A percentile compares a stretch with the other conserved stretches of the same genome.
Conservation (phyloP, 345 rosid genomes). For the Salix arbutifolia region DNA sequence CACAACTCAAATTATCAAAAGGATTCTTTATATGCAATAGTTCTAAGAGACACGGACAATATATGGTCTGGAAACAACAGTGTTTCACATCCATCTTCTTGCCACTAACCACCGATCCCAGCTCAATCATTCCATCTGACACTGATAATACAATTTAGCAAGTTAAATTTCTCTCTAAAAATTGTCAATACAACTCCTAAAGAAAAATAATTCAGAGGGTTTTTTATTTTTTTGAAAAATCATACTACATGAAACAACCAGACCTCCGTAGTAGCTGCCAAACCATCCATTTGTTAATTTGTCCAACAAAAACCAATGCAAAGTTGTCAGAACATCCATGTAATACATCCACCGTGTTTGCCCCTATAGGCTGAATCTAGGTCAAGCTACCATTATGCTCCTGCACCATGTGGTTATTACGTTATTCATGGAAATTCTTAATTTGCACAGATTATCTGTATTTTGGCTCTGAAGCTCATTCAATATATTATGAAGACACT, state of each 20-base stretch:
- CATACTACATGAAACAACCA: too few relatives aligned
- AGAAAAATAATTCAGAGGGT: too few relatives aligned
- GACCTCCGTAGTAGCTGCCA: not conserved
- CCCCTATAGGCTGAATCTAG: not conserved
- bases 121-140: not conserved
- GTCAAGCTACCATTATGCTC: not conserved
- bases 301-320: not conserved
- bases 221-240: not conserved
- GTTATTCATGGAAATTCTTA: not conserved
- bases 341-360: not conserved
- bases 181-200: too few relatives aligned
- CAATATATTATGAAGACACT: not conserved
- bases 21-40: too few relatives aligned
- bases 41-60: not conserved
- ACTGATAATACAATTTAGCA: not conserved
- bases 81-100: not conserved
- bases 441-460: not conserved
- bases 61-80: not conserved
- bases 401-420: not conserved
- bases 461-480: not conserved
- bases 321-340: not conserved
- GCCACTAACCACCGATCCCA: not conserved
- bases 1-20: slow-evolving; percentile 3
- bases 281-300: not conserved
- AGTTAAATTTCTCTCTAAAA: not conserved